A percentile compares a stretch with the other conserved stretches of the same genome.
phyloP scores from a whole-genome alignment of 164 flowering plant genomes.

The Cinnamomum chago region DNA sequence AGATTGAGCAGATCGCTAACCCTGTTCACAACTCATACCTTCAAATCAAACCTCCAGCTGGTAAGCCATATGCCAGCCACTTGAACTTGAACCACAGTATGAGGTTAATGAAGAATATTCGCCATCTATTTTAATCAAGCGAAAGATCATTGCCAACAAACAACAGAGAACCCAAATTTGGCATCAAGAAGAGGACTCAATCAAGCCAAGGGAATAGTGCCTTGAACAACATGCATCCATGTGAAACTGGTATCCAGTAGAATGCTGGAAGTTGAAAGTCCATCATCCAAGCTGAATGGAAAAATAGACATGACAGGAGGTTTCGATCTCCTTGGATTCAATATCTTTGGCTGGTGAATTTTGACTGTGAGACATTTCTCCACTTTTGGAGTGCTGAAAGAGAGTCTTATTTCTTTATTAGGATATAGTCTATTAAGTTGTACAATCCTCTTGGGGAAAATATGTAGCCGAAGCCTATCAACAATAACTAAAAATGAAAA shows the following conservation, averaged over 20 bases:
- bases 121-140: constrained; percentile 17
- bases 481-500: neutral
- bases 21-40: constrained; percentile 29
- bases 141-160: constrained; percentile 32
- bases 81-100: constrained; percentile 22
- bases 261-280: constrained; percentile 75
- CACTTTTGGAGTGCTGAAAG: constrained; percentile 2
- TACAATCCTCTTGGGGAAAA: neutral
- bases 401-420: constrained; percentile 3
- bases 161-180: constrained; percentile 46
- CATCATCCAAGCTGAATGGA: constrained; percentile 45
- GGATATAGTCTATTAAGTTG: neutral
- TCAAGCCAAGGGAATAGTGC: constrained; percentile 44
- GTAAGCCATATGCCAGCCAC: constrained; percentile 26
- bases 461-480: too few relatives aligned
- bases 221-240: constrained; percentile 78
- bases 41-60: constrained; percentile 24
- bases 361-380: neutral
- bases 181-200: constrained; percentile 33
- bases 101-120: constrained; percentile 15
- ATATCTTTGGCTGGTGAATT: too few relatives aligned
- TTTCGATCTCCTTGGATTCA: neutral
- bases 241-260: constrained; percentile 86
- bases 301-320: constrained; percentile 22
- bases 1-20: constrained; percentile 9